Evolutionary conservation across 2,329 filamentous ascomycete genomes (phyloP), one percentile per base, ranked within the genome.

Genomic region (Fusarium duplospermum): DNA sequence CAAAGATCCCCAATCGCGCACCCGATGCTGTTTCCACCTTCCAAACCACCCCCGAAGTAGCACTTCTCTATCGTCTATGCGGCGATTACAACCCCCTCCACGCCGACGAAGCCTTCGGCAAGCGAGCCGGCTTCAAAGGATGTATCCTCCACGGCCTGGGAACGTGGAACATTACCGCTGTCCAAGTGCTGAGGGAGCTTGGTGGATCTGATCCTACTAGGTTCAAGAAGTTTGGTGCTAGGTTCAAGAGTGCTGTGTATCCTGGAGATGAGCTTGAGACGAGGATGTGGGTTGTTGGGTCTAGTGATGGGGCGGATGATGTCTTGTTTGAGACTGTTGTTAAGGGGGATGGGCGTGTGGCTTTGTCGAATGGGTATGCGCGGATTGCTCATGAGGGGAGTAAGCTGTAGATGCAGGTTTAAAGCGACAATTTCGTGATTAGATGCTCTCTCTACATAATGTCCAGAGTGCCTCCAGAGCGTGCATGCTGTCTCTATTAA

Each of bases 81-180:
- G 86, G 86, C 1, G 86, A 87, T 67, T 87, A 87, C 74, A 87
- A 87, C 69, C 86, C 86, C 8, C 78, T 86, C 54, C 85, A 86
- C 72, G 85, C 81, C 1, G 83, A 84, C 60, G 83, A 84, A n/a
- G 81, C 78, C 18, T 84, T 84, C 47, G 84, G 84, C 1, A 76
- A 77, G 69, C 79, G 80, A 7, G 83, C 84, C 10, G 86, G 86
- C 16, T 87, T 87, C 72, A 83, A 83, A 40, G 84, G 84, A 1
- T 80, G 81, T 5, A 87, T 87, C 63, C 75, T 87, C 57, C 86
- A 87, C 63, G 85, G 86, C 1, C 76, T 87, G 33, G 83, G 82
- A 10, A 87, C 84, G 18, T 87, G 85, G 84, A 87, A 87, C 70
- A 84, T 85, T 64, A 83, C 82, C 2, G 85, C 85, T 18, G 84